phyloP scores from a whole-genome alignment of 169 alveolate genomes.

The Plasmodium malariae region DNA sequence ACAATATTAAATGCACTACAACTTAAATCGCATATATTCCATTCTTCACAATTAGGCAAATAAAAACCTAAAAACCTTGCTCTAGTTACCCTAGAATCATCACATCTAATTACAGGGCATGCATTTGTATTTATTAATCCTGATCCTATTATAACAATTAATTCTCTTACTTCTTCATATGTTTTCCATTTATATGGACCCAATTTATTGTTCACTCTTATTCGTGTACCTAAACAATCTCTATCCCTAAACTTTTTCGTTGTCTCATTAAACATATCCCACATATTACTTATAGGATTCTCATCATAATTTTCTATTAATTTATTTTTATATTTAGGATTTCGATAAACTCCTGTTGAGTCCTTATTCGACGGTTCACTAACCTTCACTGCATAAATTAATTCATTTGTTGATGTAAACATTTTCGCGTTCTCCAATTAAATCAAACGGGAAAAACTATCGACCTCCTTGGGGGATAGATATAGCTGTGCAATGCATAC shows the following conservation, averaged over 20 bases:
- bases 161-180: conserved; percentile 27
- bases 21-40: conserved; percentile 88
- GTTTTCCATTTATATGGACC: conserved; percentile 62
- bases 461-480: not conserved
- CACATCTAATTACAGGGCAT: conserved; percentile 54
- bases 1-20: conserved; percentile 88
- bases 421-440: conserved; percentile 1
- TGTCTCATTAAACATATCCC: conserved; percentile 33
- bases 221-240: conserved; percentile 44
- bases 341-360: conserved; percentile 42
- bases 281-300: conserved; percentile 11
- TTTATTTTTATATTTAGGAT: conserved; percentile 14
- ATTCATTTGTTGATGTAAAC: conserved; percentile 18
- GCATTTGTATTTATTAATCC: conserved; percentile 52
- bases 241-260: conserved; percentile 28
- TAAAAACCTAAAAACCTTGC: conserved; percentile 79
- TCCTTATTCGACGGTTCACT: conserved; percentile 30
- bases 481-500: not conserved
- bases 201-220: conserved; percentile 9
- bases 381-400: conserved; percentile 25
- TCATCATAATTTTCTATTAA: conserved; percentile 34
- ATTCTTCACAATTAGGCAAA: conserved; percentile 86
- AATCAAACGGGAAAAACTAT: not conserved
- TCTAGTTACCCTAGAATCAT: conserved; percentile 18
- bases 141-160: conserved; percentile 26